Percentiles rank a stretch among this genome's conserved stretches.
Conservation (phyloP, 1,139 yeast genomes). For the Sugiyamaella pinicola region DNA sequence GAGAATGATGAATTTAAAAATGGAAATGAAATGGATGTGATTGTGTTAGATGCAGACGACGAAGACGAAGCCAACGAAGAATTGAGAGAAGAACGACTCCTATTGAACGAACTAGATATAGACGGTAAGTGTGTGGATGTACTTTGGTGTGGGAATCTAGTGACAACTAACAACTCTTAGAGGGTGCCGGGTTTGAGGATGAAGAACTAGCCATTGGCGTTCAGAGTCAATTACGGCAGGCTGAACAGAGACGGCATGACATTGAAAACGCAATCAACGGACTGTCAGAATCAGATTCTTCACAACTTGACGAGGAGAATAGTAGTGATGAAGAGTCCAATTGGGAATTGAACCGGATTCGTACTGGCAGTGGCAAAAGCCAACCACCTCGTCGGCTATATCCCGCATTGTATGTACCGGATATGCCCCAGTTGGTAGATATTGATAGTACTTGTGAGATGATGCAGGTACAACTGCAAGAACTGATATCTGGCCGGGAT, state of each 20-base stretch:
- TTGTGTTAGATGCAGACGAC: constrained; percentile 15
- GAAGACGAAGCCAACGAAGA: constrained; percentile 9
- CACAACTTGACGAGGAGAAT: constrained; percentile 9
- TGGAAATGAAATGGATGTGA: constrained; percentile 5
- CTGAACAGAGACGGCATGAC: constrained; percentile 40
- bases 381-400: background rate
- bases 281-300: constrained; percentile 9
- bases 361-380: constrained; percentile 20
- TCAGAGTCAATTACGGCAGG: constrained; percentile 34
- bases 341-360: constrained; percentile 28
- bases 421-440: constrained; percentile 18
- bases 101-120: constrained; percentile 13
- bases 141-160: background rate
- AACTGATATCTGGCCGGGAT: background rate
- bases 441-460: constrained; percentile 13
- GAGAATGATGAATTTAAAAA: constrained; percentile 10
- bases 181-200: constrained; percentile 44
- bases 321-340: constrained; percentile 16
- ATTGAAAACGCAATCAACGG: constrained; percentile 45
- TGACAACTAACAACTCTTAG: constrained; percentile 28
- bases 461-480: background rate
- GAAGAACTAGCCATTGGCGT: constrained; percentile 44
- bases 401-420: constrained; percentile 17
- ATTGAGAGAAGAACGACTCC: constrained; percentile 6
- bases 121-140: constrained; percentile 10